A percentile compares a stretch with the other conserved stretches of the same genome.
phyloP scores from a whole-genome alignment of 2,329 filamentous ascomycete genomes.

The Pyricularia pennisetigena region DNA sequence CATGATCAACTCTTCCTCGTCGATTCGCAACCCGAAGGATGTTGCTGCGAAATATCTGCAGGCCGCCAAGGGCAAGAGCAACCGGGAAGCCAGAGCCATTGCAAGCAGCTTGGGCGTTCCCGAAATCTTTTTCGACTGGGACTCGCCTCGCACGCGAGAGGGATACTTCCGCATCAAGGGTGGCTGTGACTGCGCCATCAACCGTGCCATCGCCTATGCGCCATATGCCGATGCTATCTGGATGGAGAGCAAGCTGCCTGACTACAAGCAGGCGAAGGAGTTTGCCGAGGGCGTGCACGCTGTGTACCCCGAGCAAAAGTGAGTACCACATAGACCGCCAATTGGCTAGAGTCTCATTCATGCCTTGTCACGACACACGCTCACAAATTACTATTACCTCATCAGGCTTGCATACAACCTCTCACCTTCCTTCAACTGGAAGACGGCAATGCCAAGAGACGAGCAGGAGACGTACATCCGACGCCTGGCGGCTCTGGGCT shows the following conservation, averaged over 20 bases:
- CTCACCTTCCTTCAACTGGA: constrained; percentile 99
- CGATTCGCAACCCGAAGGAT: constrained; percentile 39
- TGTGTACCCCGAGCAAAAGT: constrained; percentile 95
- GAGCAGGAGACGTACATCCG: constrained; percentile 98
- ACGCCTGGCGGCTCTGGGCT: constrained; percentile 76
- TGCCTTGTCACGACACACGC: neutral
- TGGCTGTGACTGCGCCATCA: constrained; percentile 83
- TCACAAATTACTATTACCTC: neutral
- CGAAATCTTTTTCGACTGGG: constrained; percentile 92
- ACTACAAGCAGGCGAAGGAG: constrained; percentile 82
- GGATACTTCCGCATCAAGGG: constrained; percentile 91
- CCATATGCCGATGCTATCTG: constrained; percentile 94
- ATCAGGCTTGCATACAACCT: constrained; percentile 90
- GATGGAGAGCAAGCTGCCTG: constrained; percentile 98
- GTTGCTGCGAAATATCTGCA: constrained; percentile 58
- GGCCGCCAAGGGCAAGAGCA: constrained; percentile 72
- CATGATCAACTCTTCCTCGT: constrained; percentile 56
- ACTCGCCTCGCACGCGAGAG: constrained; percentile 82
- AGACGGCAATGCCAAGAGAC: constrained; percentile 80
- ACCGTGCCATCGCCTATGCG: constrained; percentile 82
- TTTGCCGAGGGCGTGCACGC: constrained; percentile 92
- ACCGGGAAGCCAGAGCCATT: constrained; percentile 69
- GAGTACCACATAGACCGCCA: constrained; percentile 23
- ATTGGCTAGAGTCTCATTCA: neutral
- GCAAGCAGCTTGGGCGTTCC: constrained; percentile 71